Evolutionary conservation across 2,329 filamentous ascomycete genomes (phyloP).

Genomic region (Thelonectria olida): DNA sequence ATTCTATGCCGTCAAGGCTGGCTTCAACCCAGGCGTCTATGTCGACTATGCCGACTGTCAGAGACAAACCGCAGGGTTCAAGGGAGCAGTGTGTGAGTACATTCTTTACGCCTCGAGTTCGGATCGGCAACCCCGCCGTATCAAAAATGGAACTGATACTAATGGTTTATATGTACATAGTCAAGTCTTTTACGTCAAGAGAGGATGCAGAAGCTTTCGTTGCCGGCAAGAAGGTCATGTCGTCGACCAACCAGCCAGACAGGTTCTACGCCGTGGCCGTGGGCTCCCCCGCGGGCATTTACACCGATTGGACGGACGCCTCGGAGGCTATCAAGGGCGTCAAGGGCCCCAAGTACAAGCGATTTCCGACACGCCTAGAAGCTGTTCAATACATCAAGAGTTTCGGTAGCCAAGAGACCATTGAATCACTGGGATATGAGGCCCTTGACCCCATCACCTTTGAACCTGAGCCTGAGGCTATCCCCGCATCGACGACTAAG

Average conservation of each 20-base stretch:
- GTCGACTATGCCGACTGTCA: conserved; percentile 69
- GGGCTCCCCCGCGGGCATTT: conserved; percentile 67
- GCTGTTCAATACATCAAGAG: conserved; percentile 79
- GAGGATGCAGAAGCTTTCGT: conserved; percentile 84
- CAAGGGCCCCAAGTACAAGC: conserved; percentile 75
- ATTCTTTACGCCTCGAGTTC: neutral
- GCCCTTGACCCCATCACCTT: conserved; percentile 30
- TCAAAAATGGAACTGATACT: conserved; percentile 7
- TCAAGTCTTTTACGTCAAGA: conserved; percentile 79
- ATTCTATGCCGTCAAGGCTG: conserved; percentile 70
- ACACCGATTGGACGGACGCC: conserved; percentile 73
- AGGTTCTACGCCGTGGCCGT: conserved; percentile 70
- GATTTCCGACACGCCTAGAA: conserved; percentile 73
- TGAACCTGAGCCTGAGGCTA: conserved; percentile 9
- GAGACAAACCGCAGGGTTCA: conserved; percentile 67
- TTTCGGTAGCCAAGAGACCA: conserved; percentile 55
- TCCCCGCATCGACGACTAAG: conserved; percentile 36
- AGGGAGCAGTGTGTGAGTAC: conserved; percentile 73
- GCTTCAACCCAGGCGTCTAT: conserved; percentile 69
- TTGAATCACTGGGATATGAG: conserved; percentile 50
- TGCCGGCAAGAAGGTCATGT: conserved; percentile 61
- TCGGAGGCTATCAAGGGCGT: conserved; percentile 78
- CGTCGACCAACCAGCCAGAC: conserved; percentile 52
- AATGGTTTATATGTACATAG: conserved; percentile 53
- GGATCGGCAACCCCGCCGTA: too few relatives aligned